Conservation (phyloP, 2,329 filamentous ascomycete species). For the Byssothecium circinans region DNA sequence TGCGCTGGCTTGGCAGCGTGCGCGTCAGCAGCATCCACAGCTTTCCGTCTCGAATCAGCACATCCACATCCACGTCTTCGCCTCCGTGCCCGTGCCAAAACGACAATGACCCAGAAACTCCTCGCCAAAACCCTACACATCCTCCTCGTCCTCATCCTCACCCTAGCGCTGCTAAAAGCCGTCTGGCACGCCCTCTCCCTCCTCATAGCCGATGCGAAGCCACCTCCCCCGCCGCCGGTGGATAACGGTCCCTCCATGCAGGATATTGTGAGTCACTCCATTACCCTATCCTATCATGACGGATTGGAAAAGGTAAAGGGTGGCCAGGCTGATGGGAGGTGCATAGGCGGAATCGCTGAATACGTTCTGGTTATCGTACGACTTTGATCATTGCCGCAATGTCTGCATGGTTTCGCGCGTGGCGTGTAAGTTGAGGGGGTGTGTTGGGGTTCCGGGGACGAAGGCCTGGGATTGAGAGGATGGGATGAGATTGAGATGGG, state of each 20-base stretch:
- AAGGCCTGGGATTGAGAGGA: neutral
- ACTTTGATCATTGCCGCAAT: slow-evolving; percentile 1
- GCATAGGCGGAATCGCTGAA: neutral
- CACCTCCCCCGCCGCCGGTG: neutral
- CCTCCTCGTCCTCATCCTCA: neutral
- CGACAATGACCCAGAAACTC: neutral
- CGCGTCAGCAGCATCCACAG: too few relatives aligned
- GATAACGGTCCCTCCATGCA: neutral
- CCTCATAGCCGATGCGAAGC: neutral
- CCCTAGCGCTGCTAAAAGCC: neutral
- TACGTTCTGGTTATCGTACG: neutral
- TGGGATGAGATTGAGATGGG: neutral
- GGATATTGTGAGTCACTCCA: neutral
- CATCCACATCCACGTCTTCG: neutral
- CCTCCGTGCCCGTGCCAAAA: neutral
- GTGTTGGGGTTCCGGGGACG: neutral
- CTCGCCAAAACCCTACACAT: neutral
- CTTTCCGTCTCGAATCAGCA: too few relatives aligned
- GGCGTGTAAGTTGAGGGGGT: neutral
- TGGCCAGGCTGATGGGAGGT: neutral
- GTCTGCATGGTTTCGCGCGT: neutral
- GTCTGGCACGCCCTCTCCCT: neutral
- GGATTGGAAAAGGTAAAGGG: neutral
- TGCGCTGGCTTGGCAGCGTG: too few relatives aligned
- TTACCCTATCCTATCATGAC: neutral